A percentile compares a stretch with the other conserved stretches of the same genome.
phyloP scores from a whole-genome alignment of 805 yeast genomes.

The Cyberlindnera japonica region DNA sequence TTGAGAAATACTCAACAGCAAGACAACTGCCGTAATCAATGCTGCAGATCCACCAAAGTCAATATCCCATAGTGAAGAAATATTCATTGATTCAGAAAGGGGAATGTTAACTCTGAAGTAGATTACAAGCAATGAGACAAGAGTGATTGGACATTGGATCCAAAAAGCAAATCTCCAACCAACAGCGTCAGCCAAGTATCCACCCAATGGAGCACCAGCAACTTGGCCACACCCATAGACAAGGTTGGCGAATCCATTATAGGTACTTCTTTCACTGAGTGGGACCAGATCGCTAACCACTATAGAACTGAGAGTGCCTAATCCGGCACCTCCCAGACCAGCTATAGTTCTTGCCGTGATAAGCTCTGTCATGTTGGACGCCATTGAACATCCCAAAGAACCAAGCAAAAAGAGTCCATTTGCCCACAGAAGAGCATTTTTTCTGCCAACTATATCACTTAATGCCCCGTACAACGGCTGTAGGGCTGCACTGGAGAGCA shows the following conservation, averaged over 20 bases:
- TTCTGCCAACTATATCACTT: conserved; percentile 37
- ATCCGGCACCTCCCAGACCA: conserved; percentile 42
- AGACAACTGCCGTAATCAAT: conserved; percentile 4
- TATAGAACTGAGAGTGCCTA: conserved; percentile 36
- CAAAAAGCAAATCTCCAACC: conserved; percentile 42
- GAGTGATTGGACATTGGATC: conserved; percentile 33
- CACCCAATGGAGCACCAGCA: conserved; percentile 39
- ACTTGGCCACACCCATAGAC: conserved; percentile 35
- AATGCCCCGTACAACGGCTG: conserved; percentile 41
- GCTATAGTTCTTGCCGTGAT: conserved; percentile 36
- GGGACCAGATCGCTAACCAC: conserved; percentile 38
- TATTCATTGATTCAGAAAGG: conserved; percentile 21
- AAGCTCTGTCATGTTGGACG: conserved; percentile 28
- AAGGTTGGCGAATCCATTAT: conserved; percentile 39
- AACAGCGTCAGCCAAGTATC: conserved; percentile 30
- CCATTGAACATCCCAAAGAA: conserved; percentile 35
- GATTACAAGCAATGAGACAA: conserved; percentile 29
- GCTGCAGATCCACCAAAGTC: conserved; percentile 26
- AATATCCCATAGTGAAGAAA: conserved; percentile 23
- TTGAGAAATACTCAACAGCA: conserved; percentile 2
- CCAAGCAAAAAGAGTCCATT: conserved; percentile 33
- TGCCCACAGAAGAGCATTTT: conserved; percentile 34
- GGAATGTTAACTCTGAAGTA: conserved; percentile 27
- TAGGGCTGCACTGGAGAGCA: conserved; percentile 38
- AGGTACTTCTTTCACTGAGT: conserved; percentile 35